A percentile compares a stretch with the other conserved stretches of the same genome.
Conservation (phyloP, 2,329 filamentous ascomycete genomes). For the Grosmannia clavigera region DNA sequence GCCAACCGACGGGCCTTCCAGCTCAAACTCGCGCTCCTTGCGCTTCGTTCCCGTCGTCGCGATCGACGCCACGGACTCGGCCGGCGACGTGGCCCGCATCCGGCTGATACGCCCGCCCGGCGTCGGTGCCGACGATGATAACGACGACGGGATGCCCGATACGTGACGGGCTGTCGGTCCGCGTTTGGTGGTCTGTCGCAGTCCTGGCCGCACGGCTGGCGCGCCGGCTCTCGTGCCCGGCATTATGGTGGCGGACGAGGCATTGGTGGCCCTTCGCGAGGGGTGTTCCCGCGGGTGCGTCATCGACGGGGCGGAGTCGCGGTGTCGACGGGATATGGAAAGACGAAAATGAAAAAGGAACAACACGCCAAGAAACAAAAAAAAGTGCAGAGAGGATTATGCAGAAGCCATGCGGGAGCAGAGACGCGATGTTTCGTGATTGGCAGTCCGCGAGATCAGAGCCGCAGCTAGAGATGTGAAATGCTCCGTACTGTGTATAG, state of each 20-base stretch:
- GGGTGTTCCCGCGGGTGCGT: constrained; percentile 8
- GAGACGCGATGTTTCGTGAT: too few species aligned
- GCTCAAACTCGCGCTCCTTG: constrained; percentile 74
- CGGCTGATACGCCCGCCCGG: constrained; percentile 20
- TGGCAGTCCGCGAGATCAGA: too few species aligned
- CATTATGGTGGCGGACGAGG: constrained; percentile 10
- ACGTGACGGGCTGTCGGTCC: constrained; percentile 12
- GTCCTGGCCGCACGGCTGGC: constrained; percentile 16
- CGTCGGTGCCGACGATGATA: neutral
- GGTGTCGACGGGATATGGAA: too few species aligned
- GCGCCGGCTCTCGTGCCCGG: too few species aligned
- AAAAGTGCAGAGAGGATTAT: neutral
- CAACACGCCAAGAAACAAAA: neutral
- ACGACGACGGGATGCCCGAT: constrained; percentile 8
- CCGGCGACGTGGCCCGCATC: constrained; percentile 49
- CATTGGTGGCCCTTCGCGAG: constrained; percentile 17
- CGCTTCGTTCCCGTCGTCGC: constrained; percentile 56
- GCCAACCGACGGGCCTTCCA: constrained; percentile 35
- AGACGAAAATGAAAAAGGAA: neutral
- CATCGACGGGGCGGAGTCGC: too few species aligned
- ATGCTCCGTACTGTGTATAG: too few species aligned
- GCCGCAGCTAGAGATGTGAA: too few species aligned
- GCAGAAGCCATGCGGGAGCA: too few species aligned
- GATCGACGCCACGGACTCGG: constrained; percentile 53
- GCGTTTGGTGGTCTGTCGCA: constrained; percentile 16